Base-by-base conservation (phyloP, 1,284 basidiomycete species). In the Cryptococcus hybrid region DNA sequence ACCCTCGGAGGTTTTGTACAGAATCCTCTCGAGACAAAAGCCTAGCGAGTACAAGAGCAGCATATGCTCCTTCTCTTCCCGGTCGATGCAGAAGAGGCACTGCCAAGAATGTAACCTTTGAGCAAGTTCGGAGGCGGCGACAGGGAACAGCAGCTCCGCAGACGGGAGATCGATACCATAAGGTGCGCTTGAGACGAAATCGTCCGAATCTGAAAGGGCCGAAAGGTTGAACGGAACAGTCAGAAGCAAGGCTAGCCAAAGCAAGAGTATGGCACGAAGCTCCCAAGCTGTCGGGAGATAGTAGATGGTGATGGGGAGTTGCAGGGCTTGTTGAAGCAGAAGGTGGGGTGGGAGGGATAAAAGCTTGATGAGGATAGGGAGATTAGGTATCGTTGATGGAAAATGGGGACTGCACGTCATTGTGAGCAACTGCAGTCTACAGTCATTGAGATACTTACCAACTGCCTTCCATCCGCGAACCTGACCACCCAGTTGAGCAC, bases 191-290 rank as follows among this genome's bases (percentile, higher is more conserved):
- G 61, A n/a, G 84, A 82, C 39, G 13, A 59, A 51, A 6, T 44
- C 13, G 49, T 58, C 12, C 50, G 34, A 8, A 51, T 34, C 58
- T n/a, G 12, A 59, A 55, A 97, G 90, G 60, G 90, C 89, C 13
- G 85, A 81, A 48, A 99, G 80, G 70, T 91, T 87, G 73, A 99
- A 99, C 0, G 96, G 96, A 18, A 98, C 87, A 80, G 92, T 92
- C 77, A 89, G 89, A 52, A 98, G 88, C 13, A 99, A 84, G 13
- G 92, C 90, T 9, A 99, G 83, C 95, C 96, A 99, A 2, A 98
- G 81, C 4, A 99, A 81, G 24, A 91, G 80, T 12, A 90, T 82
- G 68, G 96, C 94, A 56, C 92, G 86, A 51, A 93, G 76, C 47
- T 88, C 81, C 96, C 96, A 99, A 45, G 76, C 64, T 3, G 66